phyloP scores from a whole-genome alignment of 2,329 filamentous ascomycete species.

The Huntiella decipiens region DNA sequence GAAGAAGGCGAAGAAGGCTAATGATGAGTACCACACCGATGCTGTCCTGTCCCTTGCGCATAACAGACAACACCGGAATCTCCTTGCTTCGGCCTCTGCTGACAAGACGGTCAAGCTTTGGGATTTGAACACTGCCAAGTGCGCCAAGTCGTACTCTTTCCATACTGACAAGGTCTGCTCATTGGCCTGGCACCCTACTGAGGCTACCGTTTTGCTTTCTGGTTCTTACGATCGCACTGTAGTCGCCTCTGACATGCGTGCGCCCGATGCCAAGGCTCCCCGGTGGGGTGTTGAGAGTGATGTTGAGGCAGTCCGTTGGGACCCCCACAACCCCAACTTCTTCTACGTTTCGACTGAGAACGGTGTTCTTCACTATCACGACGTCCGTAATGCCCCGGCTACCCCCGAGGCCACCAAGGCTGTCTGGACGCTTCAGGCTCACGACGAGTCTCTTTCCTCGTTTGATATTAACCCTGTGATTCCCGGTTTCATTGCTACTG shows the following conservation, averaged over 20 bases:
- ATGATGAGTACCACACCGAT: constrained; percentile 85
- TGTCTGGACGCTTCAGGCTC: constrained; percentile 86
- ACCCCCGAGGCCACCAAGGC: constrained; percentile 61
- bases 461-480: constrained; percentile 85
- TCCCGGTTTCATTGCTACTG: constrained; percentile 83
- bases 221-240: constrained; percentile 91
- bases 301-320: constrained; percentile 82
- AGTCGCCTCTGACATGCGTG: constrained; percentile 90
- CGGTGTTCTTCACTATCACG: constrained; percentile 82
- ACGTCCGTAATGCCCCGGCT: constrained; percentile 57
- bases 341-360: constrained; percentile 93
- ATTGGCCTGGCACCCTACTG: constrained; percentile 74
- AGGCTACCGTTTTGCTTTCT: constrained; percentile 75
- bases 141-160: constrained; percentile 86
- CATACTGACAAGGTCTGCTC: constrained; percentile 98
- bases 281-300: constrained; percentile 92
- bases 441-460: constrained; percentile 76
- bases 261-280: constrained; percentile 61
- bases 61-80: constrained; percentile 82
- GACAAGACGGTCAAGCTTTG: constrained; percentile 96
- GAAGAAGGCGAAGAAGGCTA: constrained; percentile 73
- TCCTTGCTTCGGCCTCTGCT: constrained; percentile 84
- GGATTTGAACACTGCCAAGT: constrained; percentile 83
- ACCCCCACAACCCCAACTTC: constrained; percentile 78
- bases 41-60: constrained; percentile 78